Conservation (phyloP, 2,329 filamentous ascomycete species). For the Arthrocladium fulminans region DNA sequence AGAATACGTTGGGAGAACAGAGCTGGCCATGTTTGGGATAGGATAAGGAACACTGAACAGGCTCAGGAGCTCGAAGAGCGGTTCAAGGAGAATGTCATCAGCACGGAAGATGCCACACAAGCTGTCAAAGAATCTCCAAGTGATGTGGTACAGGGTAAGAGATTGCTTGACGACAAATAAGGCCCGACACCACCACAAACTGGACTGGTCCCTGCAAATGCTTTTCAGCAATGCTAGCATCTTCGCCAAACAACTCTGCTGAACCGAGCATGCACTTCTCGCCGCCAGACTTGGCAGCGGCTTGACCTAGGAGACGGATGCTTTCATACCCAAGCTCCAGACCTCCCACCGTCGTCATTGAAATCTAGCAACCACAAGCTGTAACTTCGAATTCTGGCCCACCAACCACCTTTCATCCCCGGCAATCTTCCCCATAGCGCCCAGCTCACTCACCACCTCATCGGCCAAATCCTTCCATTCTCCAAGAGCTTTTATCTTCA, state of each 20-base stretch:
- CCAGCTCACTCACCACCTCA: conserved; percentile 40
- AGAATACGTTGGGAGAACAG: conserved; percentile 15
- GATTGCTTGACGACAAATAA: conserved; percentile 4
- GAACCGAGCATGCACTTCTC: background rate
- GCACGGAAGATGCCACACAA: background rate
- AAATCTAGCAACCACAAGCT: conserved; percentile 48
- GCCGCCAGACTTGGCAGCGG: too few relatives aligned
- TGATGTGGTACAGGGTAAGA: conserved; percentile 2
- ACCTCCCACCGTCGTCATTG: conserved; percentile 1
- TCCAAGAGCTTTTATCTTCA: conserved; percentile 23
- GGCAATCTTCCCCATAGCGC: conserved; percentile 45
- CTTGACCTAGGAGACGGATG: too few relatives aligned
- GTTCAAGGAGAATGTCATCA: conserved; percentile 12
- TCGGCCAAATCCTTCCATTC: conserved; percentile 23
- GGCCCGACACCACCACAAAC: background rate
- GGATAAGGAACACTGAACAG: conserved; percentile 5
- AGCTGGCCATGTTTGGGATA: conserved; percentile 11
- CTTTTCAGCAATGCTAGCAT: too few relatives aligned
- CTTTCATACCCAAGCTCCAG: too few relatives aligned
- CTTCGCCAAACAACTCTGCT: too few relatives aligned
- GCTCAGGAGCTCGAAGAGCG: conserved; percentile 14
- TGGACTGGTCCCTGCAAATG: too few relatives aligned
- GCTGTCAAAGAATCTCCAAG: conserved; percentile 7
- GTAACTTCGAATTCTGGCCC: conserved; percentile 46
- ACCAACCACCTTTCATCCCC: conserved; percentile 56